A percentile compares a stretch with the other conserved stretches of the same genome.
Conservation (phyloP, 192 early-diverging fungal genomes). For the Entomortierella beljakovae region DNA sequence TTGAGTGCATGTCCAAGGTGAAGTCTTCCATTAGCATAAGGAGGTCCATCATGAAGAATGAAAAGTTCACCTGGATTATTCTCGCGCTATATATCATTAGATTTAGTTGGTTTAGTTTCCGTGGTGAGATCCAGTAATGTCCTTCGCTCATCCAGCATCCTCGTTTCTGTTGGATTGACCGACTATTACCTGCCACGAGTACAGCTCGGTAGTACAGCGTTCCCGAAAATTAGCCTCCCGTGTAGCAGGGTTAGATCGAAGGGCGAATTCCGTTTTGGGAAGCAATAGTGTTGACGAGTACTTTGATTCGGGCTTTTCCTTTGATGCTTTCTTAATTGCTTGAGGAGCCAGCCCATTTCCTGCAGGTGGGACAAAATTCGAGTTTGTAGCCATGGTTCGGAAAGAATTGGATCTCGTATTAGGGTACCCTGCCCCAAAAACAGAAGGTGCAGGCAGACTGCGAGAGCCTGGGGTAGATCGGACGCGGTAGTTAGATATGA, state of each 20-base stretch:
- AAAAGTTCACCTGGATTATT: constrained; percentile 76
- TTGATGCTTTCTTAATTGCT: constrained; percentile 10
- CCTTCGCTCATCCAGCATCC: background rate
- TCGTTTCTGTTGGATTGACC: no score
- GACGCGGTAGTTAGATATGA: background rate
- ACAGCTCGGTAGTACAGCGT: constrained; percentile 72
- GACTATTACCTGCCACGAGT: constrained; percentile 74
- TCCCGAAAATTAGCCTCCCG: constrained; percentile 70
- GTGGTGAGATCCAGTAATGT: no score
- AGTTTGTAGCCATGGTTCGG: constrained; percentile 25
- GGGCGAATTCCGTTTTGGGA: constrained; percentile 78
- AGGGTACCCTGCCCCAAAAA: background rate
- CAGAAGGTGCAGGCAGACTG: background rate
- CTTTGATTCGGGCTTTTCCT: constrained; percentile 49
- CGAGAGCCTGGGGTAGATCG: background rate
- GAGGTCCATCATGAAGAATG: constrained; percentile 85
- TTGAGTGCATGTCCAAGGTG: constrained; percentile 85
- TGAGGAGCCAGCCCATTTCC: background rate
- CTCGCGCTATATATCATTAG: constrained; percentile 47
- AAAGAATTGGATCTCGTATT: background rate
- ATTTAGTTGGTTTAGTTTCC: no score
- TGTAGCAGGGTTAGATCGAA: constrained; percentile 70
- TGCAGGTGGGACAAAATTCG: constrained; percentile 5
- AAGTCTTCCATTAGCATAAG: constrained; percentile 83
- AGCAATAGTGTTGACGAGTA: constrained; percentile 72